These are phyloP conservation scores for Diaporthe ampelina DNA, from an alignment of 2,329 filamentous ascomycete species.

Conservation along the genomic window DNA sequence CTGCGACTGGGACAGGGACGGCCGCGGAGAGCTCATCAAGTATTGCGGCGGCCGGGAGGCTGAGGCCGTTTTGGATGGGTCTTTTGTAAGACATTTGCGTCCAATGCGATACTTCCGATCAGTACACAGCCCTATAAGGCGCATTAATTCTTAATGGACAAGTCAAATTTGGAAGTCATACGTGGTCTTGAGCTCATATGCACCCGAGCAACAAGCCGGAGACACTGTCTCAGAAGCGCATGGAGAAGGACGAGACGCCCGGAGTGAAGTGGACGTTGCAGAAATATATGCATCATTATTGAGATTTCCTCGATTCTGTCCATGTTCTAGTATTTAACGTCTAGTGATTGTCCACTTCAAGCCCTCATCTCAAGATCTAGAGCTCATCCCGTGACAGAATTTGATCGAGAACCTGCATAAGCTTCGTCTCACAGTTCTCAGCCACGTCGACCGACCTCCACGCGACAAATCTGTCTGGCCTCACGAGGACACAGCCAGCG, in stretches of 20 bases:
- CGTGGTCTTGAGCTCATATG: background rate
- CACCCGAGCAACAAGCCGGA: too few relatives aligned
- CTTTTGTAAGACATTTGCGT: conserved; percentile 1
- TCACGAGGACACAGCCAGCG: conserved; percentile 63
- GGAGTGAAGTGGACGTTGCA: background rate
- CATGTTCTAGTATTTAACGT: background rate
- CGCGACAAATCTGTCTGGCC: conserved; percentile 65
- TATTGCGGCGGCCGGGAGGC: conserved; percentile 29
- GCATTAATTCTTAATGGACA: background rate
- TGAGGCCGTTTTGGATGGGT: conserved; percentile 34
- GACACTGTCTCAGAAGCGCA: background rate
- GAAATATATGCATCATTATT: background rate
- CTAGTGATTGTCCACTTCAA: background rate
- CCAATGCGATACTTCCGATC: background rate
- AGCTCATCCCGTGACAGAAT: conserved; percentile 31
- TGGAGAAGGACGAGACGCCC: background rate
- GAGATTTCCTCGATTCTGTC: background rate
- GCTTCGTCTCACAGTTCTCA: conserved; percentile 32
- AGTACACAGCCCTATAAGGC: too few relatives aligned
- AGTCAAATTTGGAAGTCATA: background rate
- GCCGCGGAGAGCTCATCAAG: conserved; percentile 30
- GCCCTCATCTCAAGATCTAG: background rate
- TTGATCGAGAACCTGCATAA: conserved; percentile 38
- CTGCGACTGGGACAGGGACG: conserved; percentile 21
- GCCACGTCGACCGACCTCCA: conserved; percentile 53